Conservation (phyloP, 495 filamentous ascomycete genomes). For the Podospora tetraspora region DNA sequence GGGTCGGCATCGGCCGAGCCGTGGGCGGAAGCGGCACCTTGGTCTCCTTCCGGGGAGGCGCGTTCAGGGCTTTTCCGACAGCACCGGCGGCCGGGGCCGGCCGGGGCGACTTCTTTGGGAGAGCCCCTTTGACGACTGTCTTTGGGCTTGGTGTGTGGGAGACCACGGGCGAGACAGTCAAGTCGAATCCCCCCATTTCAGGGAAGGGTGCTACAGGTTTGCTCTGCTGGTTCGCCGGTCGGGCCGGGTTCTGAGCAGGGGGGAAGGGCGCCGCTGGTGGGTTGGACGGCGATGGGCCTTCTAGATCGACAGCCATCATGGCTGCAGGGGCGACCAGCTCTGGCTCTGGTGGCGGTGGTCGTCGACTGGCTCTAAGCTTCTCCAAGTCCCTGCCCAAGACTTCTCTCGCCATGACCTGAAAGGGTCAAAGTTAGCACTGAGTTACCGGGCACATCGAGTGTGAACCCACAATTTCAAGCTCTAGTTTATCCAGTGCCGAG, state of each 20-base stretch:
- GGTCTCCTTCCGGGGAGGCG: slow-evolving; percentile 31
- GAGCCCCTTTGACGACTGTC: slow-evolving; percentile 12
- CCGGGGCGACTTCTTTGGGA: slow-evolving; percentile 18
- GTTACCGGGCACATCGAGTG: not conserved
- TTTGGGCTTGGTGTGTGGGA: slow-evolving; percentile 20
- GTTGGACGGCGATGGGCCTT: not conserved
- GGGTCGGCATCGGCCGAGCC: not conserved
- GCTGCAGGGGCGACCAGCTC: slow-evolving; percentile 33
- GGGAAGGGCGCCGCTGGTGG: not conserved
- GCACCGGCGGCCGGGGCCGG: slow-evolving; percentile 14
- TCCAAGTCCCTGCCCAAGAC: slow-evolving; percentile 41
- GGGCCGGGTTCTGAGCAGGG: slow-evolving; percentile 8
- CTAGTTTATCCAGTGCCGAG: slow-evolving; percentile 46
- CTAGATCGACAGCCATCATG: slow-evolving; percentile 32
- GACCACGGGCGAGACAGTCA: slow-evolving; percentile 20
- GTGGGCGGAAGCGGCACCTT: slow-evolving; percentile 17
- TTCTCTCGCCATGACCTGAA: slow-evolving; percentile 38
- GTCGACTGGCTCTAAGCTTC: slow-evolving; percentile 28
- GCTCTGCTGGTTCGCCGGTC: slow-evolving; percentile 24
- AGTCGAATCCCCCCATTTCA: slow-evolving; percentile 39
- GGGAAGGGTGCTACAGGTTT: slow-evolving; percentile 46
- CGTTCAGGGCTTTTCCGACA: slow-evolving; percentile 16
- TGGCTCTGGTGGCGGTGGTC: slow-evolving; percentile 15
- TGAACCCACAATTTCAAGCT: slow-evolving; percentile 46
- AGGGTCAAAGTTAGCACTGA: slow-evolving; percentile 16